phyloP scores from a whole-genome alignment of 805 yeast species.

The Suhomyces sp. region DNA sequence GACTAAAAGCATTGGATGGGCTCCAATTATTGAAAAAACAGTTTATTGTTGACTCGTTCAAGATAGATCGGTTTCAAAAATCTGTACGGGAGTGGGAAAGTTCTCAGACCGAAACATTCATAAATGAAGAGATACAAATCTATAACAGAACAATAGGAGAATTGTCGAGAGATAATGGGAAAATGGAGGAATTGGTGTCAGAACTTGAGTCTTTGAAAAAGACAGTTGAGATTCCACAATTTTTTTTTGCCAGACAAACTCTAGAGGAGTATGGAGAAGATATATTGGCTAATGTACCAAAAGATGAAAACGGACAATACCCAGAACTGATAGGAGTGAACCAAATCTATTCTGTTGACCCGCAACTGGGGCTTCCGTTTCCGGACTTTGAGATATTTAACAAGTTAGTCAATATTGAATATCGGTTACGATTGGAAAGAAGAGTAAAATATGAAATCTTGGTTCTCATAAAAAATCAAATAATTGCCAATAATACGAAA shows the following conservation, averaged over 20 bases:
- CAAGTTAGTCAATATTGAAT: conserved; percentile 33
- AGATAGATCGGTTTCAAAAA: conserved; percentile 30
- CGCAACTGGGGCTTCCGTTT: conserved; percentile 21
- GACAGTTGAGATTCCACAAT: conserved; percentile 9
- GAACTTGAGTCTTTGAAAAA: conserved; percentile 25
- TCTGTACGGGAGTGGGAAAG: conserved; percentile 31
- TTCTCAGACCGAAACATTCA: conserved; percentile 16
- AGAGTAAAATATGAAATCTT: conserved; percentile 38
- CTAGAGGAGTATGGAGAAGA: conserved; percentile 25
- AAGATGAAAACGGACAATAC: conserved; percentile 14
- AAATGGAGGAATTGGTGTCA: conserved; percentile 19
- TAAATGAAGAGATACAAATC: conserved; percentile 21
- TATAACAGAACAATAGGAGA: conserved; percentile 34
- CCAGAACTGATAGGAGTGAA: conserved; percentile 13
- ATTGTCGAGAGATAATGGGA: conserved; percentile 27
- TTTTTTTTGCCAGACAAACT: conserved; percentile 27
- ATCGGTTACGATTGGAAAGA: conserved; percentile 28
- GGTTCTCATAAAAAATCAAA: conserved; percentile 29
- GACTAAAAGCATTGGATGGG: background rate
- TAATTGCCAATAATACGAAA: conserved; percentile 28
- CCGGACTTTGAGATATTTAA: conserved; percentile 31
- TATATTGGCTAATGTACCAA: conserved; percentile 15
- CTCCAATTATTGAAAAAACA: conserved; percentile 11
- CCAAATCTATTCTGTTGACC: conserved; percentile 30
- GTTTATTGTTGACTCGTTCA: conserved; percentile 35